Base-by-base conservation (phyloP, 441 rosid species). In the Metrosideros polymorpha region DNA sequence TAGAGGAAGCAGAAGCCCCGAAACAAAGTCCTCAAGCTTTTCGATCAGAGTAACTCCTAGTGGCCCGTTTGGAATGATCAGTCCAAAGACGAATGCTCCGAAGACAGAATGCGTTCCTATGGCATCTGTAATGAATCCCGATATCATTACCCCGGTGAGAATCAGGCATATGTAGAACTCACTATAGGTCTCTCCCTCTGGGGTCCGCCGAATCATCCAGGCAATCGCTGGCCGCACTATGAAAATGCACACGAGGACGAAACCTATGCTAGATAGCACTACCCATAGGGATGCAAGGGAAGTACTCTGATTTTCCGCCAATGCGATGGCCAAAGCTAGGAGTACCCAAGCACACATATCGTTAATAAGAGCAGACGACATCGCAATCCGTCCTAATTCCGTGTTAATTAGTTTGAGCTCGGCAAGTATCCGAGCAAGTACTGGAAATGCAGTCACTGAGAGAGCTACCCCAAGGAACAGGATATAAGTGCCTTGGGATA, bases 61-160 rank as follows among this genome's bases (percentile, higher is more conserved):
- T 5, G 98, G 98, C 53, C 99, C 99, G 66, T 95, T 96, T 0
- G 99, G 99, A 84, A 97, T 98, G 59, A 98, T 91, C 56, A 97
- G 92, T 61, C 99, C 99, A 54, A 93, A 97, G 84, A 98, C 94
- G 88, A 98, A 98, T 2, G 99, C 99, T 15, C 99, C 99, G 54
- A 97, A 94, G 47, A 97, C 98, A 8, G 98, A 95, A 89, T 98
- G 99, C 71, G 99, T 97, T 85, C 99, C 99, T 5, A 98, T 93
- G 25, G 98, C 94, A 84, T 97, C 99, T 1, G 99, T 98, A 57
- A 96, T 90, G 92, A 98, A 97, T 43, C 99, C 99, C 0, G 98
- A 92, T 88, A 98, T 93, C 99, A 97, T 97, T 6, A 97, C 99
- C 56, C 99, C 99, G 0, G 99, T 98, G 22, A 98, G 96, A 86